Evolutionary conservation across 257 asterid genomes (phyloP).

Genomic region (Cinchona pubescens): DNA sequence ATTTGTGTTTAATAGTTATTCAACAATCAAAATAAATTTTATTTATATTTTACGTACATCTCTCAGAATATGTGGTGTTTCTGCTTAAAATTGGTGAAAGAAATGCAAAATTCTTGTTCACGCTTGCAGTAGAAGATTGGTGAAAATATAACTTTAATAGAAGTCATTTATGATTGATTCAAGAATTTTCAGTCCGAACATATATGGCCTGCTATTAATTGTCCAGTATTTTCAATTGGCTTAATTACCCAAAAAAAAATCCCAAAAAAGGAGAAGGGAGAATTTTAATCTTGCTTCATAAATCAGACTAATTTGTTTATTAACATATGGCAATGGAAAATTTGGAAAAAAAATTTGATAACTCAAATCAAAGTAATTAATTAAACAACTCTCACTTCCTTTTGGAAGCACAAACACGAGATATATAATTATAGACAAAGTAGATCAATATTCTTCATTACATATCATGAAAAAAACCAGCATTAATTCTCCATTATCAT

Average conservation of each 20-base stretch:
- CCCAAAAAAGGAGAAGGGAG: background rate
- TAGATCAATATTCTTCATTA: background rate
- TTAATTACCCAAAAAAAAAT: no score
- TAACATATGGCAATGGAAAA: background rate
- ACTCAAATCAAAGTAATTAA: background rate
- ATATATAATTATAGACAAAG: background rate
- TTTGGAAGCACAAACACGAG: background rate
- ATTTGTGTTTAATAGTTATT: no score
- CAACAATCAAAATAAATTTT: background rate
- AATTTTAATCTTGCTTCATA: background rate
- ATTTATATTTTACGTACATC: background rate
- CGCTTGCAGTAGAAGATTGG: no score
- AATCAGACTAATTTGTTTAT: background rate
- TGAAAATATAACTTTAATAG: no score
- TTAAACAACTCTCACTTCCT: background rate
- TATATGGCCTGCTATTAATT: background rate
- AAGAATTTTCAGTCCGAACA: background rate
- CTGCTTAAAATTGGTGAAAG: background rate
- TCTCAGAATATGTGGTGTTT: background rate
- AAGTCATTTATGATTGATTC: background rate
- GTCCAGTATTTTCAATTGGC: no score
- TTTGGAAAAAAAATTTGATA: background rate
- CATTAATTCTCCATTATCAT: background rate
- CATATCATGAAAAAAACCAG: background rate
- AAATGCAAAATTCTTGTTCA: no score